phyloP scores from a whole-genome alignment of 306 rosid species.

The Trichosanthes truncata region DNA sequence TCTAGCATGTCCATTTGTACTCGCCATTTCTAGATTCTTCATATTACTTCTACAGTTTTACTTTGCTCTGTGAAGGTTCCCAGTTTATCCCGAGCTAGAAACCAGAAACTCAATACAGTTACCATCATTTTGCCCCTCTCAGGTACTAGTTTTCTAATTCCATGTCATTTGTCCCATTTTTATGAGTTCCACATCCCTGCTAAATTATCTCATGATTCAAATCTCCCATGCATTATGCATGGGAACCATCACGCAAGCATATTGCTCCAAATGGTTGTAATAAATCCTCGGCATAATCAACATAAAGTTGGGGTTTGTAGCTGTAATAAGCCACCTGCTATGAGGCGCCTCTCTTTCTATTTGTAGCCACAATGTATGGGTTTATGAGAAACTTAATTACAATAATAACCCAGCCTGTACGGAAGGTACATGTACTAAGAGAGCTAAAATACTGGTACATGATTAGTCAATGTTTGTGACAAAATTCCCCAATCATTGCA shows the following conservation, averaged over 20 bases:
- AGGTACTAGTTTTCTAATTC: constrained; percentile 25
- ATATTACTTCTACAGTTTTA: constrained; percentile 5
- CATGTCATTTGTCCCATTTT: neutral
- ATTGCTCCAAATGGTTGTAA: neutral
- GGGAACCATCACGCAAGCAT: neutral
- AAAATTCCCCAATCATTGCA: neutral
- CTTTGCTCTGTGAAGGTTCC: constrained; percentile 47
- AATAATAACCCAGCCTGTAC: neutral
- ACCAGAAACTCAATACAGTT: constrained; percentile 68
- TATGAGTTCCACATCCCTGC: neutral
- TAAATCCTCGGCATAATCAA: neutral
- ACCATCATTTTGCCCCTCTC: constrained; percentile 69
- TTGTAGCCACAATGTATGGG: neutral
- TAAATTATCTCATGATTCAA: neutral
- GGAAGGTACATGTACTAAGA: neutral
- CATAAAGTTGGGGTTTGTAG: neutral
- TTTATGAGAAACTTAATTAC: neutral
- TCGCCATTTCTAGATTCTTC: neutral
- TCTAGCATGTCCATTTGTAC: neutral
- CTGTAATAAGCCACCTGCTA: neutral
- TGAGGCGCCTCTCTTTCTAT: neutral
- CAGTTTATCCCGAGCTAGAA: constrained; percentile 82
- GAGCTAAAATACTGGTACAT: neutral
- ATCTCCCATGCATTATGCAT: neutral
- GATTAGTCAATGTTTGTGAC: neutral